Evolutionary conservation across 1,284 basidiomycete genomes (phyloP).

Genomic region (Ustilago sp.): DNA sequence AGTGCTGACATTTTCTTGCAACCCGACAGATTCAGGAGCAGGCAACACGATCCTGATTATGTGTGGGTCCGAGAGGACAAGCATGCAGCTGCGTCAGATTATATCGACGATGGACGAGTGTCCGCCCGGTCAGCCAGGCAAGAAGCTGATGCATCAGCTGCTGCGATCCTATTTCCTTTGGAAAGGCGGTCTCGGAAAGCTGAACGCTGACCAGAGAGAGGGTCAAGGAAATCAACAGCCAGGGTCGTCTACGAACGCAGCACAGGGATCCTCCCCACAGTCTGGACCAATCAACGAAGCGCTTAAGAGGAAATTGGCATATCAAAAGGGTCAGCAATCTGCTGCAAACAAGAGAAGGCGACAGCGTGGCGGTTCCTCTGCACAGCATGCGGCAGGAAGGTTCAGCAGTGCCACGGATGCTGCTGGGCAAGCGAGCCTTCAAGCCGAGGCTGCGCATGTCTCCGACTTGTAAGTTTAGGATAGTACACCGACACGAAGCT

Average conservation of each 20-base stretch:
- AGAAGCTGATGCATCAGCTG: conserved; percentile 80
- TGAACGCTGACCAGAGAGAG: conserved; percentile 60
- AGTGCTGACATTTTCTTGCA: conserved; percentile 14
- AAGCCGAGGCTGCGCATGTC: conserved; percentile 74
- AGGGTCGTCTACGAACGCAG: conserved; percentile 21
- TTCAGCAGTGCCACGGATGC: conserved; percentile 27
- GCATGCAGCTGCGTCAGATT: conserved; percentile 60
- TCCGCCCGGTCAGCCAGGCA: conserved; percentile 64
- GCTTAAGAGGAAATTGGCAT: conserved; percentile 58
- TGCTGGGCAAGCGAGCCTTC: conserved; percentile 39
- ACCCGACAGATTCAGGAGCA: conserved; percentile 16
- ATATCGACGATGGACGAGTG: conserved; percentile 55
- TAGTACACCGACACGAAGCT: too few relatives aligned
- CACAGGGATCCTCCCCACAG: background rate
- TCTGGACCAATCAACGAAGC: conserved; percentile 40
- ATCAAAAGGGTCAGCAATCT: conserved; percentile 56
- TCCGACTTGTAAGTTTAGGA: conserved; percentile 75
- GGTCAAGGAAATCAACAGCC: conserved; percentile 4
- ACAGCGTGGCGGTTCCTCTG: conserved; percentile 63
- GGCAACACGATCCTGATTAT: conserved; percentile 67
- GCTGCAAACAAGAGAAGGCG: conserved; percentile 69
- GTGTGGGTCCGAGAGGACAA: conserved; percentile 57
- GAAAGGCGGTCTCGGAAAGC: conserved; percentile 76
- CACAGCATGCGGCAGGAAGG: conserved; percentile 10
- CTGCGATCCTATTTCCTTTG: conserved; percentile 82